Conservation (phyloP, 345 rosid species). For the Ceriops zippeliana region DNA sequence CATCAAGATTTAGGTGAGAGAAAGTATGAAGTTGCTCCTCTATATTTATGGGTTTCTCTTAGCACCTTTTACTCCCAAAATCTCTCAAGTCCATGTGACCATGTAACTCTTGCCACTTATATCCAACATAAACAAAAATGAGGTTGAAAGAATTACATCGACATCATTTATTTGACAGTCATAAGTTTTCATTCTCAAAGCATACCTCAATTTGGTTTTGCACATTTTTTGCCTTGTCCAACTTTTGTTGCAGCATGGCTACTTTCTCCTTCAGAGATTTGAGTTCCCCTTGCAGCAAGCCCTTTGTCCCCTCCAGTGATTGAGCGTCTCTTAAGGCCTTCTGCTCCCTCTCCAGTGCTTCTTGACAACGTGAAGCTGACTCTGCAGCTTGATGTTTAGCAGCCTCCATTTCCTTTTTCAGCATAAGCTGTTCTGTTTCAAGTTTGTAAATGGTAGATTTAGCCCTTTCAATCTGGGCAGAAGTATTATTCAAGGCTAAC, state of each 20-base stretch:
- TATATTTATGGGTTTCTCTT: no score
- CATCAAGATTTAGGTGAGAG: no score
- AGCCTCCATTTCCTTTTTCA: slow-evolving; percentile 28
- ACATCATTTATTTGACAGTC: neutral
- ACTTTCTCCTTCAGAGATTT: slow-evolving; percentile 14
- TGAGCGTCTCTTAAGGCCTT: slow-evolving; percentile 26
- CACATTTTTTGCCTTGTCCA: slow-evolving; percentile 20
- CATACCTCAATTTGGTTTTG: slow-evolving; percentile 29
- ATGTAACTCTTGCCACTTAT: no score
- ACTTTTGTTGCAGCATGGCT: slow-evolving; percentile 15
- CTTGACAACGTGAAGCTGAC: slow-evolving; percentile 18
- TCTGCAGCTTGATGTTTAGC: slow-evolving; percentile 20
- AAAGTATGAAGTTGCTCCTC: no score
- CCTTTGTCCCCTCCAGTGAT: slow-evolving; percentile 22
- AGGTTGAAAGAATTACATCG: no score
- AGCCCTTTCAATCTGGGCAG: slow-evolving; percentile 25
- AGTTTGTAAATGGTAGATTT: slow-evolving; percentile 16
- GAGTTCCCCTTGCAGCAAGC: slow-evolving; percentile 25
- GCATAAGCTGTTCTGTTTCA: slow-evolving; percentile 16
- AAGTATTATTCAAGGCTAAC: slow-evolving; percentile 22
- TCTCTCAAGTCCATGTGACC: no score
- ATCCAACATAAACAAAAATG: no score
- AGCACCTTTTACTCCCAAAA: no score
- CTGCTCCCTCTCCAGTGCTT: slow-evolving; percentile 31
- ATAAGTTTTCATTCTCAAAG: neutral